These are phyloP conservation scores for Clonostachys rosea DNA, from an alignment of 2,329 filamentous ascomycete genomes.

Conservation along the genomic window DNA sequence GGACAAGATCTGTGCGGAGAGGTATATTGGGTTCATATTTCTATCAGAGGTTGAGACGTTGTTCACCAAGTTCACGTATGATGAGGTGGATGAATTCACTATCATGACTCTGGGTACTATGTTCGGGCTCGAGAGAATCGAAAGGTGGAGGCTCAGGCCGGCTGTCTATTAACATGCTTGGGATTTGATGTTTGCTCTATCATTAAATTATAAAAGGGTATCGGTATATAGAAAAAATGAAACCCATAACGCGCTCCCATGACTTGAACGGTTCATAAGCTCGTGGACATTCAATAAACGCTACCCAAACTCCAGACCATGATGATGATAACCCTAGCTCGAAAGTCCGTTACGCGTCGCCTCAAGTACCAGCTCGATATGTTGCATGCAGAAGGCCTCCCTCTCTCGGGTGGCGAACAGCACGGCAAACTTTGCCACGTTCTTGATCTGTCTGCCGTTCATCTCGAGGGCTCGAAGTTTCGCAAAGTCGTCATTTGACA, in stretches of 20 bases:
- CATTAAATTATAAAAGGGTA: too few relatives aligned
- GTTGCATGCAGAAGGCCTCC: background rate
- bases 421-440: conserved; percentile 22
- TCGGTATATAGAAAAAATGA: too few relatives aligned
- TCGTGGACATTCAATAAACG: too few relatives aligned
- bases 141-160: background rate
- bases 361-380: background rate
- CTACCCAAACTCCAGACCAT: too few relatives aligned
- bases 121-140: background rate
- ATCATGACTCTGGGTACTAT: background rate
- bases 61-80: background rate
- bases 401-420: background rate
- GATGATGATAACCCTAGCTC: too few relatives aligned
- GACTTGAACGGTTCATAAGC: too few relatives aligned
- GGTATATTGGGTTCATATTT: conserved; percentile 7
- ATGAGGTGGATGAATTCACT: background rate
- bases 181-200: too few relatives aligned
- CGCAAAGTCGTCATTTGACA: conserved; percentile 19
- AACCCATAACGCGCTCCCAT: too few relatives aligned
- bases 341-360: background rate
- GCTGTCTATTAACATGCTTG: too few relatives aligned
- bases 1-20: conserved; percentile 9
- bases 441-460: conserved; percentile 48
- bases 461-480: conserved; percentile 31
- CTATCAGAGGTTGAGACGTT: background rate